Base-by-base conservation (phyloP, 805 yeast genomes). In the Brettanomyces anomalus region DNA sequence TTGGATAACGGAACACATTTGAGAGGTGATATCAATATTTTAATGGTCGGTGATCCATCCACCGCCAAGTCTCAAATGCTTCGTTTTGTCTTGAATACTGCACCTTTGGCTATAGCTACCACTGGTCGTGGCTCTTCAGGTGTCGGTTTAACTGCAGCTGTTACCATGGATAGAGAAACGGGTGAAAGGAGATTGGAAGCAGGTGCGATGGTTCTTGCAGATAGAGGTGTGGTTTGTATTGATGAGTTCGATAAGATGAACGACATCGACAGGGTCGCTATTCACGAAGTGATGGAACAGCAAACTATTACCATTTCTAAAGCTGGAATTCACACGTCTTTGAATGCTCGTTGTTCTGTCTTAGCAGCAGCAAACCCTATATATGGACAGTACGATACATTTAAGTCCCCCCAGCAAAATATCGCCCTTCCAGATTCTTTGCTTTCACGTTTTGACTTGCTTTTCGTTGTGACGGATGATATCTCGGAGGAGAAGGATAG, bases 121-220 rank as follows among this genome's bases (percentile, higher is more conserved):
- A 93, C 98, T 0, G 98, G 98, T 70, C 80, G 96, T 62, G 98
- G 98, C 49, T 90, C 97, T n/a, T 89, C 97, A 1, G 98, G 98
- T 62, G 98, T 93, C 37, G 98, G 98, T 86, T 74, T 93, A 56
- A 93, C 98, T 0, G 98, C 98, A 16, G 98, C 98, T 1, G 98
- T 93, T 3, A 89, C 97, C 5, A 76, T 89, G 1, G 98, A 93
- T 64, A 83, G 81, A 56, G 98, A 93, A 63, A 93, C 98, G 0
- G 97, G 97, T 46, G 98, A 93, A 66, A 74, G 97, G 56, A 76
- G 95, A 53, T 70, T 93, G 50, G 98, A 93, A 66, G 98, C 97
- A 1, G 98, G 98, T 72, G 98, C 98, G 3, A 90, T 93, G 97
- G 98, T 93, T 33, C 70, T 93, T 49, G 98, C 97, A 11, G 98